These are phyloP conservation scores for Parastagonospora nodorum DNA, from an alignment of 2,329 filamentous ascomycete genomes.

Conservation along the genomic window DNA sequence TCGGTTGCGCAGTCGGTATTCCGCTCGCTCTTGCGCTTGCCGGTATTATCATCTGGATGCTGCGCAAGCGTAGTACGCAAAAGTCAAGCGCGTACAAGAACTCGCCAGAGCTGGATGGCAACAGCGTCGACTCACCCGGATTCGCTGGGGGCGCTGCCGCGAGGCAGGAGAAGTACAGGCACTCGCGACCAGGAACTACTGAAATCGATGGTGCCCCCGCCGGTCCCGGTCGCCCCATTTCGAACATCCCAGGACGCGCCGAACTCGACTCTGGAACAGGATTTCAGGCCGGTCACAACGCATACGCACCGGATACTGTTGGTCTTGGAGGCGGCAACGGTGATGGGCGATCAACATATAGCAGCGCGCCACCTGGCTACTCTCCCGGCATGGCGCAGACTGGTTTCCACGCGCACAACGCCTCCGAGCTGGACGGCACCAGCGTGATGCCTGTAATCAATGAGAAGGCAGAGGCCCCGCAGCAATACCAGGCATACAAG, in stretches of 20 bases:
- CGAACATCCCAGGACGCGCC: slow-evolving; percentile 33
- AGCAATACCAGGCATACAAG: slow-evolving; percentile 33
- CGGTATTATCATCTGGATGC: slow-evolving; percentile 38
- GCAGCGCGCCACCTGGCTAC: slow-evolving; percentile 36
- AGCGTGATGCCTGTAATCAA: slow-evolving; percentile 19
- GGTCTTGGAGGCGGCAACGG: slow-evolving; percentile 38
- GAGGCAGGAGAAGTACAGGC: slow-evolving; percentile 22
- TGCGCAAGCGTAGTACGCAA: slow-evolving; percentile 37
- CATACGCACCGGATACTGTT: slow-evolving; percentile 36
- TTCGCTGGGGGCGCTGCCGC: slow-evolving; percentile 31
- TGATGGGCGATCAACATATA: slow-evolving; percentile 26
- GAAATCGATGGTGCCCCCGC: slow-evolving; percentile 38
- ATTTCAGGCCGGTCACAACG: slow-evolving; percentile 29
- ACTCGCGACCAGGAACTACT: slow-evolving; percentile 21
- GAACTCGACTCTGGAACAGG: slow-evolving; percentile 36
- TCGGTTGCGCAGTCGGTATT: slow-evolving; percentile 45
- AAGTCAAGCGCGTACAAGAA: slow-evolving; percentile 23
- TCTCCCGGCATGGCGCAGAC: slow-evolving; percentile 25
- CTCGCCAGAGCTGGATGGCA: slow-evolving; percentile 17
- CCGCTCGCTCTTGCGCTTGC: slow-evolving; percentile 38
- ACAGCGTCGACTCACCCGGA: slow-evolving; percentile 11
- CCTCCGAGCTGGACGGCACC: slow-evolving; percentile 23
- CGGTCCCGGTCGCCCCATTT: slow-evolving; percentile 34
- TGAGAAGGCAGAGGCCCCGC: slow-evolving; percentile 14
- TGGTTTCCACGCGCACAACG: slow-evolving; percentile 12